A percentile compares a stretch with the other conserved stretches of the same genome.
Evolutionary conservation across 23 red algal genomes (phyloP).

Genomic region (Pyropia yezoensis): DNA sequence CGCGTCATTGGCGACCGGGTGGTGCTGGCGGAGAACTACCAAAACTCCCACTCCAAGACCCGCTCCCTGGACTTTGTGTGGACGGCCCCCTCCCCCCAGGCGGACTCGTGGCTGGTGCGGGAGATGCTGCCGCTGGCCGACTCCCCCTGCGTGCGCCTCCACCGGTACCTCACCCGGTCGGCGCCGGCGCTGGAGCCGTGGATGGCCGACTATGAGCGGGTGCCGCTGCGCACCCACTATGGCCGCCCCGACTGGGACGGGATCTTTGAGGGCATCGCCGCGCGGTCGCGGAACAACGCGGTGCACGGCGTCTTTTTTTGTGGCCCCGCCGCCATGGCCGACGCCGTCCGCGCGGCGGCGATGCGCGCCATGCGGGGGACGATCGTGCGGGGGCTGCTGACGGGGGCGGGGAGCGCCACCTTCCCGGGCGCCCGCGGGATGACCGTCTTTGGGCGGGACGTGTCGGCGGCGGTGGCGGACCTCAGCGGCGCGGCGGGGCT

Average conservation of each 20-base stretch:
- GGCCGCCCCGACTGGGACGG: constrained; percentile 55
- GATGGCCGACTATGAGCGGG: constrained; percentile 10
- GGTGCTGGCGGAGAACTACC: constrained; percentile 21
- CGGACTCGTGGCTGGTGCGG: constrained; percentile 47
- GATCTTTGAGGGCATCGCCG: constrained; percentile 48
- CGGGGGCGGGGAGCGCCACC: constrained; percentile 3
- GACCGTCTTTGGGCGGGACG: constrained; percentile 48
- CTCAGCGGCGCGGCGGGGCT: constrained; percentile 16
- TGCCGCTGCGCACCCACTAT: constrained; percentile 35
- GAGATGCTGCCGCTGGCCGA: constrained; percentile 34
- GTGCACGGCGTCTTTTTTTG: constrained; percentile 59
- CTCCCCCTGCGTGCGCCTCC: constrained; percentile 17
- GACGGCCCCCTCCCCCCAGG: constrained; percentile 47
- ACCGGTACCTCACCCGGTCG: constrained; percentile 42
- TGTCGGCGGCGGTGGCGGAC: constrained; percentile 35
- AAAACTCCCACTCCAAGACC: constrained; percentile 20
- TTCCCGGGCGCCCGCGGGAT: constrained; percentile 32
- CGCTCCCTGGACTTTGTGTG: constrained; percentile 62
- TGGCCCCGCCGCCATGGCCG: constrained; percentile 43
- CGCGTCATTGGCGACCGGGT: constrained; percentile 62
- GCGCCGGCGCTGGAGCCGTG: not conserved
- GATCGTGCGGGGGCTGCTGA: constrained; percentile 50
- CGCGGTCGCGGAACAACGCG: constrained; percentile 17
- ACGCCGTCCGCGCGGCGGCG: constrained; percentile 32
- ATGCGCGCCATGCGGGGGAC: constrained; percentile 56